Evolutionary conservation across 257 asterid species (phyloP).

Genomic region (Solanum habrochaites): DNA sequence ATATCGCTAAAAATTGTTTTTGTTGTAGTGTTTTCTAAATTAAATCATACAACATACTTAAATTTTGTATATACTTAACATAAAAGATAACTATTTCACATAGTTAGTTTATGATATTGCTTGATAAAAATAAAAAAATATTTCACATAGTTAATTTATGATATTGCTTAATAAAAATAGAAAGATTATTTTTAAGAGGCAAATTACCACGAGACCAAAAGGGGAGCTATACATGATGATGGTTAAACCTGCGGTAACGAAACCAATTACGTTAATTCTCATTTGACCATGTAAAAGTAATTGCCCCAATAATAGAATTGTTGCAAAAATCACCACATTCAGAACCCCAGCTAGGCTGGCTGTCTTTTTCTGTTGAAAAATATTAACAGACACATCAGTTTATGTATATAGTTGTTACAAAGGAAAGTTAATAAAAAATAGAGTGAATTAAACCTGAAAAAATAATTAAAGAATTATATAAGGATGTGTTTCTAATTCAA

Average conservation of each 20-base stretch:
- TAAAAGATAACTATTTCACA: no score
- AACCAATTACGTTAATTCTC: constrained; percentile 46
- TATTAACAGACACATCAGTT: not conserved
- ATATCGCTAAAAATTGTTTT: no score
- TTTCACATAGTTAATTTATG: no score
- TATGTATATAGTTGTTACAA: not conserved
- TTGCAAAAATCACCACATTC: constrained; percentile 33
- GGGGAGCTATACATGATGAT: constrained; percentile 81
- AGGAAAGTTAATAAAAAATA: not conserved
- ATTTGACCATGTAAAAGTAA: constrained; percentile 17
- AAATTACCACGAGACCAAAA: constrained; percentile 57
- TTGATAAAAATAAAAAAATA: no score
- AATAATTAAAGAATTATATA: no score
- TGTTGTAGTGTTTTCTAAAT: not conserved
- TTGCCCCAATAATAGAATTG: constrained; percentile 14
- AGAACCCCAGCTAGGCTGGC: constrained; percentile 22
- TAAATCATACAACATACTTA: not conserved
- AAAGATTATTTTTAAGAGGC: not conserved
- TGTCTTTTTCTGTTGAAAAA: constrained; percentile 24
- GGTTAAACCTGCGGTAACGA: constrained; percentile 47
- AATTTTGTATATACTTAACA: no score
- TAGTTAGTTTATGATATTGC: no score
- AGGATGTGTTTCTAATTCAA: not conserved
- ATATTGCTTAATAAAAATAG: not conserved
- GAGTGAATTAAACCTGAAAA: not conserved